These are phyloP conservation scores for Hypomontagnella monticulosa DNA, from an alignment of 495 filamentous ascomycete genomes.

Conservation along the genomic window DNA sequence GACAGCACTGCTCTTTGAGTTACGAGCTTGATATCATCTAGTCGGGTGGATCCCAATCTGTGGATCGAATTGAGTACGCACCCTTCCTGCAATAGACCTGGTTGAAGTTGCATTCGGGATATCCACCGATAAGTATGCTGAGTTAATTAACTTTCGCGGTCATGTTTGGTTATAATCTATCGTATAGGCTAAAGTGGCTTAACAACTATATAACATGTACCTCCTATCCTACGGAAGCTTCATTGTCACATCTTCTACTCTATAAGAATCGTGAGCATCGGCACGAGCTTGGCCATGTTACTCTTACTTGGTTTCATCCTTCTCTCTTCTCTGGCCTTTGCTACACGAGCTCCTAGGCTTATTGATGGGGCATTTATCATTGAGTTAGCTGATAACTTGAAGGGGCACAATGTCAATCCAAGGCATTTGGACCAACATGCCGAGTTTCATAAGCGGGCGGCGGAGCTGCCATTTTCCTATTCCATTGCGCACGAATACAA, in stretches of 20 bases:
- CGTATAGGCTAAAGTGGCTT: slow-evolving; percentile 29
- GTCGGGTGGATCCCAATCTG: too few relatives aligned
- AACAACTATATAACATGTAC: background rate
- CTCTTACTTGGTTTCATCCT: background rate
- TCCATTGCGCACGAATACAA: slow-evolving; percentile 34
- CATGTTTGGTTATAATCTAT: background rate
- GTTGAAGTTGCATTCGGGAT: slow-evolving; percentile 9
- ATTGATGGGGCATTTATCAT: slow-evolving; percentile 24
- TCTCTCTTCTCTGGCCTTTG: background rate
- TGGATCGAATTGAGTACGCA: too few relatives aligned
- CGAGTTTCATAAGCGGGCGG: slow-evolving; percentile 33
- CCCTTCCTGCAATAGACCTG: too few relatives aligned
- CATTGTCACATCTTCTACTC: background rate
- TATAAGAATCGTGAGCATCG: background rate
- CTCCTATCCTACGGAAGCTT: background rate
- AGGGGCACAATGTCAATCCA: background rate
- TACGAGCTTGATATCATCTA: too few relatives aligned
- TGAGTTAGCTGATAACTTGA: slow-evolving; percentile 13
- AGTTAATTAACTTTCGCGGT: background rate
- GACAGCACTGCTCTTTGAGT: too few relatives aligned
- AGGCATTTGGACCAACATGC: slow-evolving; percentile 10
- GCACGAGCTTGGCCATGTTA: background rate
- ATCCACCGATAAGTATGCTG: background rate
- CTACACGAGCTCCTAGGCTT: slow-evolving; percentile 5
- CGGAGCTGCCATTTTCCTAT: slow-evolving; percentile 27